phyloP scores from a whole-genome alignment of 2,329 filamentous ascomycete species.

The Scedosporium boydii region DNA sequence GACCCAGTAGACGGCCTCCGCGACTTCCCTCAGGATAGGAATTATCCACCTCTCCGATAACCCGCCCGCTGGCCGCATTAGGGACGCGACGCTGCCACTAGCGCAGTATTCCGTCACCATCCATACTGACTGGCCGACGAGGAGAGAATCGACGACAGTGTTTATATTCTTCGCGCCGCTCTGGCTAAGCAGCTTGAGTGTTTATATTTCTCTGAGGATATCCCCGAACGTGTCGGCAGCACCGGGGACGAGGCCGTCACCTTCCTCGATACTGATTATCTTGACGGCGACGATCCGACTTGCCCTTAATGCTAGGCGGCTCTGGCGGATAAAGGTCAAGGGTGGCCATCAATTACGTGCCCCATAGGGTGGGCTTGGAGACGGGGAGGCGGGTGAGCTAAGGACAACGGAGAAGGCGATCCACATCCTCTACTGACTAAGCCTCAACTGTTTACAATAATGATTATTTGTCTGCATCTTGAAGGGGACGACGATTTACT shows the following conservation, averaged over 20 bases:
- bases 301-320: neutral
- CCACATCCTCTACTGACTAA: no score
- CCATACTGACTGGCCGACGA: constrained; percentile 74
- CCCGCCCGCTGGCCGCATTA: constrained; percentile 58
- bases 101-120: constrained; percentile 82
- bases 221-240: constrained; percentile 59
- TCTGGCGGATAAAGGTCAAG: no score
- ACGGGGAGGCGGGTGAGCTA: no score
- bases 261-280: constrained; percentile 76
- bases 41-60: constrained; percentile 62
- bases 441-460: no score
- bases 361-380: no score
- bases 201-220: constrained; percentile 57
- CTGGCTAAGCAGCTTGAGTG: constrained; percentile 64
- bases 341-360: no score
- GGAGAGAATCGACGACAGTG: constrained; percentile 67
- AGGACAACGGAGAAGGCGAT: no score
- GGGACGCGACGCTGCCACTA: constrained; percentile 70
- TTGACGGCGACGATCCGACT: constrained; percentile 61
- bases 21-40: constrained; percentile 56
- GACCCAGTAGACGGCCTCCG: constrained; percentile 58
- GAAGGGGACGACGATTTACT: no score
- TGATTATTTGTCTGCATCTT: no score
- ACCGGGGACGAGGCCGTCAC: constrained; percentile 57
- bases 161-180: constrained; percentile 76